phyloP scores from a whole-genome alignment of 108 stramenopile species.

The Skeletonema menzelii region DNA sequence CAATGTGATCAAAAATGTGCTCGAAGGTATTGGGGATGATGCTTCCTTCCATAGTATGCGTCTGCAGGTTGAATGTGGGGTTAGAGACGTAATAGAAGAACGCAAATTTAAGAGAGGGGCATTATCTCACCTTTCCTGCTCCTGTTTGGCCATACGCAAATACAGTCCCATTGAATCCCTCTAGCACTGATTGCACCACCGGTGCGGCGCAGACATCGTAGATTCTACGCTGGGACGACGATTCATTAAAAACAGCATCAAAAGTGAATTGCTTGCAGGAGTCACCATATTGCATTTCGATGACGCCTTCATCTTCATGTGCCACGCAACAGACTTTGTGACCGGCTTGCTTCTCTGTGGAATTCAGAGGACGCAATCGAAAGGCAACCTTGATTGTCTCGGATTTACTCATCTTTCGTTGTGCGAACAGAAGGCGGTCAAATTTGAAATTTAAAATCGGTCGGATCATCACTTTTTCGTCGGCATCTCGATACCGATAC shows the following conservation, averaged over 20 bases:
- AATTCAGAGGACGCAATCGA: slow-evolving; percentile 92
- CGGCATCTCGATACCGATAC: too few species aligned
- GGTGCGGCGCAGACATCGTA: slow-evolving; percentile 92
- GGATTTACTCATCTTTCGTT: slow-evolving; percentile 37
- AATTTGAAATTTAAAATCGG: too few species aligned
- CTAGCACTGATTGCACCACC: slow-evolving; percentile 90
- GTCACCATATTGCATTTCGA: slow-evolving; percentile 65
- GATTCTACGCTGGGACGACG: slow-evolving; percentile 82
- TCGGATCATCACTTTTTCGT: too few species aligned
- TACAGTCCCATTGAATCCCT: slow-evolving; percentile 97
- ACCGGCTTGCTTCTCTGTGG: slow-evolving; percentile 93
- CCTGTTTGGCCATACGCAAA: slow-evolving; percentile 99
- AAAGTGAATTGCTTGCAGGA: slow-evolving; percentile 90
- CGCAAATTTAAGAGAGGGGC: background rate
- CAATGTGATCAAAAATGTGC: slow-evolving; percentile 87
- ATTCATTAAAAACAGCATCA: slow-evolving; percentile 90
- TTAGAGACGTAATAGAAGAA: slow-evolving; percentile 1
- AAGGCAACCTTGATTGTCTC: slow-evolving; percentile 92
- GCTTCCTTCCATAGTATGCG: slow-evolving; percentile 97
- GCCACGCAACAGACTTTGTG: slow-evolving; percentile 57
- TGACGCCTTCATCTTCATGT: slow-evolving; percentile 57
- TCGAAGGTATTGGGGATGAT: slow-evolving; percentile 95
- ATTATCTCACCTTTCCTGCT: slow-evolving; percentile 62
- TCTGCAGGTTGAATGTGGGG: slow-evolving; percentile 27
- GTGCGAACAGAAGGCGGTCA: too few species aligned